phyloP scores from a whole-genome alignment of 73 alveolate genomes.

The Stentor roeselii region DNA sequence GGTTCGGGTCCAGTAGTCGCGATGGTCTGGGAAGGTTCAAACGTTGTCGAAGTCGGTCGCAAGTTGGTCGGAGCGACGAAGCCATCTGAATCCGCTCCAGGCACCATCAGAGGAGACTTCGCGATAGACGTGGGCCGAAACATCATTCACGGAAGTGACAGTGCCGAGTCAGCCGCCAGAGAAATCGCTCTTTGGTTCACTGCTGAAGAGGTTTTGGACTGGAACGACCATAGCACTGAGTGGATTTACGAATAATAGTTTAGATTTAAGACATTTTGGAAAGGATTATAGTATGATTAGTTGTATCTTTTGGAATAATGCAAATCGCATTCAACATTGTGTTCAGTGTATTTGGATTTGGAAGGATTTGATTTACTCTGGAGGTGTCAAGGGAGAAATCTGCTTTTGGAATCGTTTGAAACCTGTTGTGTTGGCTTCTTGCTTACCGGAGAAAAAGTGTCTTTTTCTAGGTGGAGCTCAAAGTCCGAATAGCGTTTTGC shows the following conservation, averaged over 20 bases:
- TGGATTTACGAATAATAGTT: conserved; percentile 90
- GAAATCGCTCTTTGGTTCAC: conserved; percentile 97
- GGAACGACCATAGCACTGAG: conserved; percentile 75
- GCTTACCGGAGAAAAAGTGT: not conserved
- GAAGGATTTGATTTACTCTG: not conserved
- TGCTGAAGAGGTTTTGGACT: conserved; percentile 76
- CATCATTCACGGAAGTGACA: conserved; percentile 96
- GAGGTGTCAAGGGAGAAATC: not conserved
- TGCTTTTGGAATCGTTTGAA: not conserved
- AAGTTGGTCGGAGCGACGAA: conserved; percentile 94
- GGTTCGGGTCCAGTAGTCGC: conserved; percentile 97
- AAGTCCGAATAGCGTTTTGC: not conserved
- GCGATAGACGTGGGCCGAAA: conserved; percentile 95
- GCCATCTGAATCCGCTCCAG: conserved; percentile 95
- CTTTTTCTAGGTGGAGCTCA: not conserved
- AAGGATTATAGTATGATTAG: not conserved
- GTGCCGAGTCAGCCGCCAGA: conserved; percentile 88
- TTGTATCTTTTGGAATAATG: not conserved
- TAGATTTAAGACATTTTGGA: not conserved
- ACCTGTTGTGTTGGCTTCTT: not conserved
- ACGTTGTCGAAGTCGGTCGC: conserved; percentile 90
- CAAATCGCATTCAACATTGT: not conserved
- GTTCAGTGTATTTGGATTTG: not conserved
- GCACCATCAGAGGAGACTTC: conserved; percentile 98
- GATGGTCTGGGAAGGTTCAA: conserved; percentile 98